Evolutionary conservation across 441 rosid species (phyloP).

Genomic region (Erodium texanum): DNA sequence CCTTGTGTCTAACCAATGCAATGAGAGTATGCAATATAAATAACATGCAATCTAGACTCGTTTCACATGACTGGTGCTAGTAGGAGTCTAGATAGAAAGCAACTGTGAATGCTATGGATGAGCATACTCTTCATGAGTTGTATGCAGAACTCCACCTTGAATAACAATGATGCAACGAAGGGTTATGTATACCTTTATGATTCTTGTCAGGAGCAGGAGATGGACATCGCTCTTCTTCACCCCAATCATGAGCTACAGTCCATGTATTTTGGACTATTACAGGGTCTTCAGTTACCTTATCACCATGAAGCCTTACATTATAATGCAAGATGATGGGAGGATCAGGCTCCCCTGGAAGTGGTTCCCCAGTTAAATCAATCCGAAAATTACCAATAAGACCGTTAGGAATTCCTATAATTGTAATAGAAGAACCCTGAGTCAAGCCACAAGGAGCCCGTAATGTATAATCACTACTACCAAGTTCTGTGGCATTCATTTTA

Average conservation of each 20-base stretch:
- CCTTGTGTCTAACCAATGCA: background rate
- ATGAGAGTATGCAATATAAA: background rate
- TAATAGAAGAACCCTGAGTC: constrained; percentile 88
- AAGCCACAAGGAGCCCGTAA: constrained; percentile 79
- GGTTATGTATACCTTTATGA: constrained; percentile 46
- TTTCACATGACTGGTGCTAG: background rate
- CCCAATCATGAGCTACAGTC: constrained; percentile 91
- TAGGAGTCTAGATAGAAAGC: background rate
- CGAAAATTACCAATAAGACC: constrained; percentile 84
- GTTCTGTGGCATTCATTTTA: constrained; percentile 64
- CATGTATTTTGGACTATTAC: constrained; percentile 95
- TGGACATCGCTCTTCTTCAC: constrained; percentile 92
- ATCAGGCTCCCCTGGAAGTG: constrained; percentile 95
- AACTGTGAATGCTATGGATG: background rate
- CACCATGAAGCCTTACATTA: constrained; percentile 91
- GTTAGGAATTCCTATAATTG: constrained; percentile 76
- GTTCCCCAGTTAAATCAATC: constrained; percentile 81
- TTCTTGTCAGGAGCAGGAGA: constrained; percentile 56
- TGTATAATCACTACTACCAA: constrained; percentile 34
- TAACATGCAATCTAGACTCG: background rate
- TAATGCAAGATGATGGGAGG: constrained; percentile 90
- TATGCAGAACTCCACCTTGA: background rate
- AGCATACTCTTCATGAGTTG: background rate
- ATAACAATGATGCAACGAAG: background rate
- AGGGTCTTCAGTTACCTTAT: constrained; percentile 87